Evolutionary conservation across 257 asterid species (phyloP), one percentile per base, ranked within the genome.

Genomic region (Cordia subcordata): DNA sequence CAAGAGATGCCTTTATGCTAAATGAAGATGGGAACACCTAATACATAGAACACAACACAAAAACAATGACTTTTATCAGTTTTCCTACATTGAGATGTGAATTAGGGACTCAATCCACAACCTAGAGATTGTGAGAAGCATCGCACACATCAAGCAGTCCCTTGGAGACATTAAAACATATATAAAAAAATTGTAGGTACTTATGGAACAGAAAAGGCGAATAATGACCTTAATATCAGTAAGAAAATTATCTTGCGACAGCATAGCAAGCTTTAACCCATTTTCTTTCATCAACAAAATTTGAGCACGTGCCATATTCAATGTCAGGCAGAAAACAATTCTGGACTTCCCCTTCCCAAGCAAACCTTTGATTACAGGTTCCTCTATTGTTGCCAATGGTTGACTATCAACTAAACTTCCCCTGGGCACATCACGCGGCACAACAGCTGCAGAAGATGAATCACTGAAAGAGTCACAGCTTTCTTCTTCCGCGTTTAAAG

Each of bases 281-380:
- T 85, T 70, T 82, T 92, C 99, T 72, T 78, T 92, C 94, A 92
- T 81, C 71, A 92, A 77, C 63, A 92, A 77, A 75, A 92, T 92
- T 79, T 92, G 95, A 66, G 99, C 99, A 53, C 95, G 99, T 53
- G 87, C 83, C 99, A 92, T 92, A 65, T 88, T 84, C 81, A 88
- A 69, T 73, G 65, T 71, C 63, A 92, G 70, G 75, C 67, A 70
- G 63, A 92, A 92, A 39, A 92, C 75, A 57, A 89, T 81, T 77
- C 99, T 81, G 55, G 97, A 86, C 74, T 92, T 92, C 52, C 96
- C 99, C 79, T 80, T 92, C 63, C 99, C 97, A 22, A 92, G 84
- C 54, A 88, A 74, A 68, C 89, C 82, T 75, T 76, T 75, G 27
- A 76, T 88, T 55, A 79, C 74, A 51, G 89, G 91, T 84, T 86